Evolutionary conservation across 2,329 filamentous ascomycete genomes (phyloP).

Genomic region (Alternaria incomplexa): DNA sequence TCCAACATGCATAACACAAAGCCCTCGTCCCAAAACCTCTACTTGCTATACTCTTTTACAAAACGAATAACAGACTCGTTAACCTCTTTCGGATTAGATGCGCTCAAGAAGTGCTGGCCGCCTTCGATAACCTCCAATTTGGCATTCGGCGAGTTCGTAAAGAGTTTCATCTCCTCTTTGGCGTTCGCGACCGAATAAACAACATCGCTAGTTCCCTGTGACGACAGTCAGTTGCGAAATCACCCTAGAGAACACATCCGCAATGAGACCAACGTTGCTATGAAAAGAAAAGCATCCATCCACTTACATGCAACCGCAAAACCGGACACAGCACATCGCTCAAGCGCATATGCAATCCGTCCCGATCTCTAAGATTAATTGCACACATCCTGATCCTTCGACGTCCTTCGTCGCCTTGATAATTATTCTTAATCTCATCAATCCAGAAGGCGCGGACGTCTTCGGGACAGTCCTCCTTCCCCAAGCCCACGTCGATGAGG

Average conservation of each 20-base stretch:
- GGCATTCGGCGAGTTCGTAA: slow-evolving; percentile 53
- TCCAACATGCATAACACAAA: neutral
- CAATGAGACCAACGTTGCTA: neutral
- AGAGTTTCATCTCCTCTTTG: slow-evolving; percentile 57
- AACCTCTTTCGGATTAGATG: slow-evolving; percentile 55
- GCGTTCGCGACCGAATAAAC: slow-evolving; percentile 54
- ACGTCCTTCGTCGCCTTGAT: slow-evolving; percentile 58
- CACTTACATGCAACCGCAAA: slow-evolving; percentile 55
- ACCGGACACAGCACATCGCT: slow-evolving; percentile 59
- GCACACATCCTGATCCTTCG: slow-evolving; percentile 57
- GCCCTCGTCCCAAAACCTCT: neutral
- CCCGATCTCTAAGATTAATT: slow-evolving; percentile 57
- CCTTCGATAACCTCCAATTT: slow-evolving; percentile 53
- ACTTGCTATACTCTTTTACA: slow-evolving; percentile 30
- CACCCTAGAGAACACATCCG: neutral
- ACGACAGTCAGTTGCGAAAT: neutral
- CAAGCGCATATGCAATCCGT: slow-evolving; percentile 55
- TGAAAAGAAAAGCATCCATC: neutral
- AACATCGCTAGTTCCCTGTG: slow-evolving; percentile 50
- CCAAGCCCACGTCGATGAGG: slow-evolving; percentile 57
- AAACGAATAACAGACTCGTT: slow-evolving; percentile 40
- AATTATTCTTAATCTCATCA: slow-evolving; percentile 53
- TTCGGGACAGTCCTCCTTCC: slow-evolving; percentile 45
- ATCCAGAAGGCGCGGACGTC: slow-evolving; percentile 54
- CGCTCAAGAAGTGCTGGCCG: slow-evolving; percentile 59